Evolutionary conservation across 495 filamentous ascomycete genomes (phyloP), one percentile per base, ranked within the genome.

Genomic region (Rusavskia elegans): DNA sequence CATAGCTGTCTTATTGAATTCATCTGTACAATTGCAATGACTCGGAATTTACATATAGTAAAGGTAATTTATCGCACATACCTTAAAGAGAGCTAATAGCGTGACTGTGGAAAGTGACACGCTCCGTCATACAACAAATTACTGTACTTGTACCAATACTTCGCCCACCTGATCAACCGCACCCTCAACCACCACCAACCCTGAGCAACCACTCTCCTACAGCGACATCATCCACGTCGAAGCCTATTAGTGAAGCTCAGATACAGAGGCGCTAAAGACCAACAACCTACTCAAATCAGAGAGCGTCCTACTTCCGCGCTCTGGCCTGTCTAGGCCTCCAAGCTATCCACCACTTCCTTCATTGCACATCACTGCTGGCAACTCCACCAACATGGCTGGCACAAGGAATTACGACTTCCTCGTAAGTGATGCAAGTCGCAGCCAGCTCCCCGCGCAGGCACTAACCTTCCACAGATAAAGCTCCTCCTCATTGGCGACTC

Each of bases 381-480:
- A 35, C 5, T 35, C 32, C 10, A 35, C 32, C 63, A 72, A 48
- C 44, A 98, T 98, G 92, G 89, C 92, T 57, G 86, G 87, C 59
- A 94, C 89, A 70, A 79, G 92, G 64, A 97, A 97, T 70, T 98
- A 98, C 67, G 92, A 98, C 65, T 97, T 97, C 67, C 74, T 98
- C 71, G 90, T 96, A 80, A 60, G 77, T 4, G 13, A 14, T 38
- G 35, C 11, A 30, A 44, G 44, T 38, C 14, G 45, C 25, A 5
- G 21, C 3, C 30, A 27, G 49, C 8, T 41, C 46, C 16, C 4
- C 11, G 32, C 8, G 57, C 50, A 11, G 52, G 46, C 45, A 39
- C 54, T 41, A 35, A 44, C 49, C 50, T 51, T 11, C 30, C 50
- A 56, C 64, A 96, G 92, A 99, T 99, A 74, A 99, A 99, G 74